Conservation (phyloP, 2,329 filamentous ascomycete genomes). For the Alternaria viburni region DNA sequence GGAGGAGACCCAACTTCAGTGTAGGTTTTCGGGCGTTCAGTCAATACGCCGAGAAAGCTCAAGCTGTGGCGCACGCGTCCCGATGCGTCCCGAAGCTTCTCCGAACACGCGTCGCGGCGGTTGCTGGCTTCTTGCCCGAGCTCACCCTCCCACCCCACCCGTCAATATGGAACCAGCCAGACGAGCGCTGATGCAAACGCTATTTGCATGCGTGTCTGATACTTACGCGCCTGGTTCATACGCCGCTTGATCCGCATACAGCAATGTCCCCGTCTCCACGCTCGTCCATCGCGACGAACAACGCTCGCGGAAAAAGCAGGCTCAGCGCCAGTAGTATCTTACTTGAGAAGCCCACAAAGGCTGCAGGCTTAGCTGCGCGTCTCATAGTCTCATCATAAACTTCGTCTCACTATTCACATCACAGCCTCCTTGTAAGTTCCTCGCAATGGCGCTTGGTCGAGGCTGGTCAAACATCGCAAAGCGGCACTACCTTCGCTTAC, state of each 20-base stretch:
- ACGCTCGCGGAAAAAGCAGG: background rate
- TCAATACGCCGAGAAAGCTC: background rate
- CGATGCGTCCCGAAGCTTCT: background rate
- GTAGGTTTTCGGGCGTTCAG: too few species aligned
- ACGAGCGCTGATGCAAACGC: background rate
- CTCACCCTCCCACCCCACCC: background rate
- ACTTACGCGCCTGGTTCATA: background rate
- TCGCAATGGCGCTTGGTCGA: background rate
- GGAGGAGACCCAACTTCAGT: too few species aligned
- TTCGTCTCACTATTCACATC: background rate
- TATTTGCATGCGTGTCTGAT: background rate
- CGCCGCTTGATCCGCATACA: background rate
- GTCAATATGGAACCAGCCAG: background rate
- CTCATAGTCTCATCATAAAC: background rate
- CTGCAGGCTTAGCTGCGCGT: background rate
- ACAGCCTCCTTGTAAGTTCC: background rate
- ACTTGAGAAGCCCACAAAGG: background rate
- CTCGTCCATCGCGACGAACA: background rate
- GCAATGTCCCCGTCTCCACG: background rate
- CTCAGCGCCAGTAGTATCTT: background rate
- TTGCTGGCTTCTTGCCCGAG: background rate
- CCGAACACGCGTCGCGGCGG: background rate
- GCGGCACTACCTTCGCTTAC: conserved; percentile 11
- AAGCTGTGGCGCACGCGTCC: background rate
- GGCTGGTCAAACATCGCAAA: conserved; percentile 13